These are phyloP conservation scores for Pilaira anomala DNA, from an alignment of 192 early-diverging fungal genomes.

Conservation along the genomic window DNA sequence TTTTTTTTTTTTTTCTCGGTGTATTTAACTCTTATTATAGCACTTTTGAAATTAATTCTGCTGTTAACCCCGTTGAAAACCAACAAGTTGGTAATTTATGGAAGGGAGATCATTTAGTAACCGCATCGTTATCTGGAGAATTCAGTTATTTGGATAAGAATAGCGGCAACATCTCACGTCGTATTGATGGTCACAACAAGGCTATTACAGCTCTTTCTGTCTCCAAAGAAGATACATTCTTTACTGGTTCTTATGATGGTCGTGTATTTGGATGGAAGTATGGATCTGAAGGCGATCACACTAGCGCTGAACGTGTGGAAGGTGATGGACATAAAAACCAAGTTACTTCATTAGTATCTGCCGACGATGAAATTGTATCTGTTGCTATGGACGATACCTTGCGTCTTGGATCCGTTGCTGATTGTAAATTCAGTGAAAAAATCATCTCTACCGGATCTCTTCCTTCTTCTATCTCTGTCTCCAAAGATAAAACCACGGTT, in stretches of 20 bases:
- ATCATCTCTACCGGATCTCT: slow-evolving; percentile 37
- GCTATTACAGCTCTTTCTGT: slow-evolving; percentile 77
- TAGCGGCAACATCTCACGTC: slow-evolving; percentile 46
- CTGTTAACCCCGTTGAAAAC: slow-evolving; percentile 47
- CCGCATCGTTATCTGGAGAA: slow-evolving; percentile 80
- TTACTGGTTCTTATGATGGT: slow-evolving; percentile 92
- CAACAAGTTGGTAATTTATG: slow-evolving; percentile 96
- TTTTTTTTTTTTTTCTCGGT: no score
- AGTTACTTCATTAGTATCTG: slow-evolving; percentile 55
- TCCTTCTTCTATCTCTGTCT: slow-evolving; percentile 55
- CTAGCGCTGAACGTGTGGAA: slow-evolving; percentile 39
- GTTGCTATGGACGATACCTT: slow-evolving; percentile 78
- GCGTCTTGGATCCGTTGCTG: slow-evolving; percentile 29
- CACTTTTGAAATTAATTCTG: slow-evolving; percentile 50
- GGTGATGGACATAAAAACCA: slow-evolving; percentile 78
- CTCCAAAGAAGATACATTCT: slow-evolving; percentile 53
- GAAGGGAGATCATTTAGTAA: slow-evolving; percentile 71
- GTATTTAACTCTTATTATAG: slow-evolving; percentile 17
- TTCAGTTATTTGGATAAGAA: slow-evolving; percentile 79
- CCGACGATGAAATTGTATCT: slow-evolving; percentile 49
- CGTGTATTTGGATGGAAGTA: slow-evolving; percentile 77
- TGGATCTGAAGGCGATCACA: slow-evolving; percentile 33
- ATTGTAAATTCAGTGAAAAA: slow-evolving; percentile 37
- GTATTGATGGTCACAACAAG: slow-evolving; percentile 74
- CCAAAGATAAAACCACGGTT: slow-evolving; percentile 45